Percentiles rank a stretch among this genome's conserved stretches.
Conservation (phyloP, 2,329 filamentous ascomycete genomes). For the Aureobasidium sp. region DNA sequence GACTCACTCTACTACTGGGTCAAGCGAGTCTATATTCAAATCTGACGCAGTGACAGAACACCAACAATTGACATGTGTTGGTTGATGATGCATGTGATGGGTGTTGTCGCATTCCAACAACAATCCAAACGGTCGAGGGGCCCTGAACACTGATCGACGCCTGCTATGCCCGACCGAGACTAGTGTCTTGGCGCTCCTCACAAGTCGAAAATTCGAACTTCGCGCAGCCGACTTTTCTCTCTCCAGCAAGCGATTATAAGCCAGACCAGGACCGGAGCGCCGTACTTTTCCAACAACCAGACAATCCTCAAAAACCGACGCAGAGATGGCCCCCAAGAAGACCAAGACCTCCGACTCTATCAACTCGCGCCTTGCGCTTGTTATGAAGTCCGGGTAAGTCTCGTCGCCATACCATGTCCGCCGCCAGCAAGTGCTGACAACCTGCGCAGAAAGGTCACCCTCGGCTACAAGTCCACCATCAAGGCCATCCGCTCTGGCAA, state of each 20-base stretch:
- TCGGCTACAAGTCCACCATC: constrained; percentile 3
- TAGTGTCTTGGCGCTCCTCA: background rate
- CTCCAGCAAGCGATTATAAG: constrained; percentile 5
- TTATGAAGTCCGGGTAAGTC: constrained; percentile 54
- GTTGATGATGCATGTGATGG: background rate
- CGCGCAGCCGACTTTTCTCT: background rate
- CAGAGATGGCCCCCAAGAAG: constrained; percentile 46
- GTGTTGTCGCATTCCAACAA: constrained; percentile 3
- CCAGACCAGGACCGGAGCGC: constrained; percentile 13
- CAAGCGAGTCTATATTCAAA: background rate
- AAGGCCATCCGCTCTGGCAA: constrained; percentile 87
- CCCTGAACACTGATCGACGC: background rate
- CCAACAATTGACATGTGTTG: constrained; percentile 4
- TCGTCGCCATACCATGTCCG: background rate
- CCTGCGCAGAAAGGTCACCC: background rate
- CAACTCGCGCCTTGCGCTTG: constrained; percentile 63
- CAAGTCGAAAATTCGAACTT: background rate
- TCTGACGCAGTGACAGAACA: background rate
- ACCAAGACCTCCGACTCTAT: constrained; percentile 83
- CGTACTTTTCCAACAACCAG: constrained; percentile 3
- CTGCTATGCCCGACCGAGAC: background rate
- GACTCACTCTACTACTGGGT: background rate
- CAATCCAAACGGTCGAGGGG: constrained; percentile 2
- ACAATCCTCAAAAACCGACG: constrained; percentile 10
- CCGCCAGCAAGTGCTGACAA: background rate